Evolutionary conservation across 257 asterid species (phyloP), one percentile per base, ranked within the genome.

Genomic region (Solanum dulcamara): DNA sequence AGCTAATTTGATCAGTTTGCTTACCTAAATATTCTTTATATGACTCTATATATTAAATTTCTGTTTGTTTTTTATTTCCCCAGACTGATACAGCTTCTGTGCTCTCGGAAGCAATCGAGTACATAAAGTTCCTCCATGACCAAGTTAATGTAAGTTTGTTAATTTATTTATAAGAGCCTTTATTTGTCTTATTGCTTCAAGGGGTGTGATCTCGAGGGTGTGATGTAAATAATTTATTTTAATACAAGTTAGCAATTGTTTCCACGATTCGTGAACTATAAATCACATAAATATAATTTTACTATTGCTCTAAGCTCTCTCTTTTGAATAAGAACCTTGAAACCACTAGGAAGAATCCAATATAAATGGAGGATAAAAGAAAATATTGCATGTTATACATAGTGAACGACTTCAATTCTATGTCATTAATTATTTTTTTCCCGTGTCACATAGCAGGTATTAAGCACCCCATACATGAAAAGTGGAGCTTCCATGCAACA

Each of bases 21-120:
- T 30, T 66, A 66, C 12, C 6, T 32, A 32, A 32, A 67, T 0
- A 32, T 17, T 33, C 1, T 32, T 17, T 32, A 15, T 67, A 67
- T 0, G 18, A 81, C 20, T 42, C 22, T 79, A 79, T 79, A n/a
- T 51, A 81, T 59, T 81, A 32, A 20, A 67, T 80, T 48, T 53
- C 44, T 50, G 30, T 30, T 35, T 33, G 0, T 37, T 28, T n/a
- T 42, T 28, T 22, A 26, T 51, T 37, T 9, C 77, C 77, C 33
- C 95, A 95, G 98, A 95, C 98, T 3, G 98, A 95, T 90, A 95
- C 98, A n/a, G 98, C 98, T 85, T 95, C 98, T 30, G 98, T 95
- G 85, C 96, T 95, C 32, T 93, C 98, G 13, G 98, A 95, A 89
- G 95, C 97, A 42, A 95, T 93, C 35, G 98, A 94, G 42, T 95